Conservation (phyloP, 441 rosid species). For the Croton laevigatus region DNA sequence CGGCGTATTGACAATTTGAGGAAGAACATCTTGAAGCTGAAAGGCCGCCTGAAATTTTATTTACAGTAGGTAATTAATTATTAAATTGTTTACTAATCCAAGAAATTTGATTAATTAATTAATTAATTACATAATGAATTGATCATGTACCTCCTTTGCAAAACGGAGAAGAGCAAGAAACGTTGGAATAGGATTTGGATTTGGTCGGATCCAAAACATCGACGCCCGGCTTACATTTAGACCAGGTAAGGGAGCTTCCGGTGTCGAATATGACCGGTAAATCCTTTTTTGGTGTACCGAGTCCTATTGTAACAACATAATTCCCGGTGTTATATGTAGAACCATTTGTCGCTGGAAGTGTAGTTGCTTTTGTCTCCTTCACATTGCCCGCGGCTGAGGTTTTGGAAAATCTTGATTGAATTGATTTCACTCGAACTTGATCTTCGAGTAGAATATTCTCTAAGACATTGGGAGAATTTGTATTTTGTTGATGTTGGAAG, state of each 20-base stretch:
- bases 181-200: conserved; percentile 52
- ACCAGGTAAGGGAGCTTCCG: conserved; percentile 70
- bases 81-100: too few species aligned
- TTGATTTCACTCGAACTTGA: conserved; percentile 34
- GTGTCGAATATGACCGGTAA: conserved; percentile 63
- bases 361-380: conserved; percentile 27
- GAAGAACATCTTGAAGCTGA: conserved; percentile 39
- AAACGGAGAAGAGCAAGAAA: conserved; percentile 50
- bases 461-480: conserved; percentile 30
- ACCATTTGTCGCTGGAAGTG: conserved; percentile 53
- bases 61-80: too few species aligned
- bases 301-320: conserved; percentile 49
- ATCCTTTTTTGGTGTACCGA: conserved; percentile 68
- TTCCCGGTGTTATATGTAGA: conserved; percentile 56
- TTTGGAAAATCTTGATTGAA: conserved; percentile 43
- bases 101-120: too few species aligned
- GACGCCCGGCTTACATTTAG: conserved; percentile 44
- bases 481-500: conserved; percentile 22
- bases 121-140: neutral
- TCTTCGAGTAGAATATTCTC: conserved; percentile 38
- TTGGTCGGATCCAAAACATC: conserved; percentile 34
- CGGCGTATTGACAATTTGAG: conserved; percentile 59
- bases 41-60: conserved; percentile 38
- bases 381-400: conserved; percentile 17
- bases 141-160: conserved; percentile 41